A percentile compares a stretch with the other conserved stretches of the same genome.
These are phyloP conservation scores for Fusarium veterinarium DNA, from an alignment of 2,329 filamentous ascomycete genomes.

Conservation along the genomic window DNA sequence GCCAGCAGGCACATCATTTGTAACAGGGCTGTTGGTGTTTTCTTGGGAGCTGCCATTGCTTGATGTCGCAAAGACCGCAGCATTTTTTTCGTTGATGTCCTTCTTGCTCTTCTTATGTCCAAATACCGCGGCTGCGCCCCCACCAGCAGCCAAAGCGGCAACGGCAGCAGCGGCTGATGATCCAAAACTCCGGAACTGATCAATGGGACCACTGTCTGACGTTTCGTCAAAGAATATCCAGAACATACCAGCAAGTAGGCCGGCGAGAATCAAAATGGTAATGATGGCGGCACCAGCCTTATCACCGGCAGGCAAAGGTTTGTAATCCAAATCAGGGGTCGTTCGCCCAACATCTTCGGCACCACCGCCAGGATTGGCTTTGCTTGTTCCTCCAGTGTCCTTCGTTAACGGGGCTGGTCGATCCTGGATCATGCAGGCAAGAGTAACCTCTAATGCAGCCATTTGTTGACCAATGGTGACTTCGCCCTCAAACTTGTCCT, in stretches of 20 bases:
- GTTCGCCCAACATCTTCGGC: constrained; percentile 59
- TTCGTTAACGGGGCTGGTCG: constrained; percentile 58
- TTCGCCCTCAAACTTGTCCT: constrained; percentile 66
- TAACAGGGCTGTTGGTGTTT: constrained; percentile 32
- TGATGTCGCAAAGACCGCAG: constrained; percentile 1
- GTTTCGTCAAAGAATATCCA: constrained; percentile 64
- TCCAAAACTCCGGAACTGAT: constrained; percentile 48
- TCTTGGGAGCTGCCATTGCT: constrained; percentile 39
- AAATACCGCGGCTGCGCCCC: constrained; percentile 37
- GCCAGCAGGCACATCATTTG: constrained; percentile 27
- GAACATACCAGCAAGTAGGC: constrained; percentile 63
- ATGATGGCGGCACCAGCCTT: constrained; percentile 74
- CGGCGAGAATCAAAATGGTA: constrained; percentile 67
- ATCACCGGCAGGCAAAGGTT: constrained; percentile 65
- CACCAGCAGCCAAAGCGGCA: constrained; percentile 39
- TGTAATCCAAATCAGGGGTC: constrained; percentile 42
- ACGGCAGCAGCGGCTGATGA: constrained; percentile 32
- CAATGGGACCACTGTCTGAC: constrained; percentile 47
- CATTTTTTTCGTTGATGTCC: constrained; percentile 41
- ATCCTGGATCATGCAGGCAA: constrained; percentile 67
- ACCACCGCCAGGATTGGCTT: constrained; percentile 59
- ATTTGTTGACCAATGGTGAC: constrained; percentile 77
- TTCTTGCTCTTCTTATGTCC: constrained; percentile 35
- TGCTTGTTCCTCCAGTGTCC: constrained; percentile 68
- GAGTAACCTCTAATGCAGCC: constrained; percentile 73